Conservation (phyloP, 805 yeast species). For the Candida sonorensis region DNA sequence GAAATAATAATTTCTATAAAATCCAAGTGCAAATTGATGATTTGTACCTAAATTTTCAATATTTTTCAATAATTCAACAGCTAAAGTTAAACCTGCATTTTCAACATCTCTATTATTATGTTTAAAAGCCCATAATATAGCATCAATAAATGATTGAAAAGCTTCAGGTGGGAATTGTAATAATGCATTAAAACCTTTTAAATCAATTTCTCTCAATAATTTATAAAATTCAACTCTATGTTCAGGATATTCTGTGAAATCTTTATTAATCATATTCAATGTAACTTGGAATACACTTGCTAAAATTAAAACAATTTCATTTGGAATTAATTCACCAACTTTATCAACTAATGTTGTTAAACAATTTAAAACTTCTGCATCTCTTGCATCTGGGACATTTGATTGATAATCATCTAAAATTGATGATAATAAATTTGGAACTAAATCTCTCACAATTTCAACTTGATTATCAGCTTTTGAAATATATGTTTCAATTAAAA, state of each 20-base stretch:
- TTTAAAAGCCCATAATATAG: slow-evolving; percentile 97
- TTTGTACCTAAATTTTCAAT: slow-evolving; percentile 65
- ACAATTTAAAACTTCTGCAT: slow-evolving; percentile 94
- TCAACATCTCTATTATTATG: slow-evolving; percentile 97
- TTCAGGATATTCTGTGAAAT: slow-evolving; percentile 94
- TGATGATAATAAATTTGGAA: slow-evolving; percentile 76
- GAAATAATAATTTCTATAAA: slow-evolving; percentile 83
- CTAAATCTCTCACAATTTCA: slow-evolving; percentile 74
- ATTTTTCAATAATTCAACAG: slow-evolving; percentile 76
- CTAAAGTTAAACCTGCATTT: slow-evolving; percentile 78
- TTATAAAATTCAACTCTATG: slow-evolving; percentile 95
- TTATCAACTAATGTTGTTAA: slow-evolving; percentile 83
- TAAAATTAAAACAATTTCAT: slow-evolving; percentile 78
- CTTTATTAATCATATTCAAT: slow-evolving; percentile 89
- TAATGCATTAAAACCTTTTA: slow-evolving; percentile 79
- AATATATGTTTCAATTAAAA: slow-evolving; percentile 82
- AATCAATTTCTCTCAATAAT: slow-evolving; percentile 78
- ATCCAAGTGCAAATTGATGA: slow-evolving; percentile 71
- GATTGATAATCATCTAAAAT: slow-evolving; percentile 83
- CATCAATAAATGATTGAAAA: slow-evolving; percentile 84
- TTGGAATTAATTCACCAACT: slow-evolving; percentile 83
- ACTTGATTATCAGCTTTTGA: slow-evolving; percentile 81
- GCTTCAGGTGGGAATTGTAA: slow-evolving; percentile 86
- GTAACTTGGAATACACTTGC: slow-evolving; percentile 94
- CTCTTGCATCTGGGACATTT: slow-evolving; percentile 94